phyloP scores from a whole-genome alignment of 1,284 basidiomycete species.

The Leccinum subrobustum region DNA sequence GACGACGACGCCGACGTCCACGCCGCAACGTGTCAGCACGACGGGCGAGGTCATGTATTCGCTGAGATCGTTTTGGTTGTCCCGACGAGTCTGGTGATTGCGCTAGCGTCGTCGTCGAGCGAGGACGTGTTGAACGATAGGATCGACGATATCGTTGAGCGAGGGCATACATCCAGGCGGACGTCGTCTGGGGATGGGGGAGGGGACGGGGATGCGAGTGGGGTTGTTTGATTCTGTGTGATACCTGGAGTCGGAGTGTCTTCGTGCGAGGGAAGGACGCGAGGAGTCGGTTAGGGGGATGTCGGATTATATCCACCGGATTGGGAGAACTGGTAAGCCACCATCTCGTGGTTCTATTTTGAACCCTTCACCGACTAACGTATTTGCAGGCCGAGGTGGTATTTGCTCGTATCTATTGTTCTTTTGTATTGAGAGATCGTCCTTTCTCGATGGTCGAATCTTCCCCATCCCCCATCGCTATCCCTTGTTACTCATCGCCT shows the following conservation, averaged over 20 bases:
- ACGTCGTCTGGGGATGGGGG: slow-evolving; percentile 4
- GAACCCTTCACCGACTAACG: too few species aligned
- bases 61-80: slow-evolving; percentile 26
- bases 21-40: slow-evolving; percentile 7
- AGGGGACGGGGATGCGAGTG: background rate
- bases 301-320: too few species aligned
- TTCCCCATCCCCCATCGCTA: too few species aligned
- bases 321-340: too few species aligned
- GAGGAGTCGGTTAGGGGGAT: too few species aligned
- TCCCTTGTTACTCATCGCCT: too few species aligned
- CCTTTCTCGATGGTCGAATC: too few species aligned
- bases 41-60: slow-evolving; percentile 7
- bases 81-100: slow-evolving; percentile 25
- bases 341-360: too few species aligned
- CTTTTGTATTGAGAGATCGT: too few species aligned
- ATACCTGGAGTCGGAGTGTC: background rate
- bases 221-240: background rate
- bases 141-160: slow-evolving; percentile 27
- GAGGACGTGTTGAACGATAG: slow-evolving; percentile 19
- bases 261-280: too few species aligned
- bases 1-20: background rate
- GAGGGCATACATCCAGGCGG: slow-evolving; percentile 19
- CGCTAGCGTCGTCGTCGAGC: slow-evolving; percentile 25
- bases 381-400: too few species aligned
- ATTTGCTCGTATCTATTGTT: too few species aligned